These are phyloP conservation scores for Carex cristatella DNA, from an alignment of 176 grass and related monocot genomes.

Conservation along the genomic window DNA sequence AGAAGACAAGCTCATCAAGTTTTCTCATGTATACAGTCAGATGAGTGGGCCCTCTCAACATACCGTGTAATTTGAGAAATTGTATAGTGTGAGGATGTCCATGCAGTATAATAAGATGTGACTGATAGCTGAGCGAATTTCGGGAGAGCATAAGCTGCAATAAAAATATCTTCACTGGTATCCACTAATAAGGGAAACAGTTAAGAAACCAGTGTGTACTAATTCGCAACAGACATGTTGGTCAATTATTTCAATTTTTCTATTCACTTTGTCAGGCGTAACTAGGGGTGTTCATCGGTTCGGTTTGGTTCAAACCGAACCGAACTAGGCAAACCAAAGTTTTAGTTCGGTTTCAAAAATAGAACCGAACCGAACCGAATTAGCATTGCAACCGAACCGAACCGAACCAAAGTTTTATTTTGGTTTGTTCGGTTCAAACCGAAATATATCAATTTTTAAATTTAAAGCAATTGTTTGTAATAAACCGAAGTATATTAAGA, in stretches of 20 bases:
- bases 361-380: too few species aligned
- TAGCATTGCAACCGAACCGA: too few species aligned
- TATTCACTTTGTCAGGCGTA: background rate
- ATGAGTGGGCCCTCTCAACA: slow-evolving; percentile 48
- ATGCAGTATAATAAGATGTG: slow-evolving; percentile 79
- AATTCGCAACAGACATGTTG: background rate
- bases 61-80: slow-evolving; percentile 71
- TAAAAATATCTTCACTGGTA: background rate
- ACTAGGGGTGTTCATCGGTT: too few species aligned
- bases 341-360: too few species aligned
- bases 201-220: background rate
- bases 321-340: too few species aligned
- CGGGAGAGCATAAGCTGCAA: slow-evolving; percentile 63
- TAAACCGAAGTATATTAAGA: too few species aligned
- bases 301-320: too few species aligned
- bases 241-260: background rate
- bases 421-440: too few species aligned
- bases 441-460: too few species aligned
- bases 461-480: too few species aligned
- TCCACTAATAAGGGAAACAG: background rate
- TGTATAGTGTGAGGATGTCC: slow-evolving; percentile 55
- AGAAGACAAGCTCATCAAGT: slow-evolving; percentile 27
- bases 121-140: slow-evolving; percentile 80
- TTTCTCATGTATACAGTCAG: slow-evolving; percentile 28
- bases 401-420: too few species aligned